Evolutionary conservation across 352 stramenopile genomes (phyloP).

Genomic region (Phytophthora aleatoria): DNA sequence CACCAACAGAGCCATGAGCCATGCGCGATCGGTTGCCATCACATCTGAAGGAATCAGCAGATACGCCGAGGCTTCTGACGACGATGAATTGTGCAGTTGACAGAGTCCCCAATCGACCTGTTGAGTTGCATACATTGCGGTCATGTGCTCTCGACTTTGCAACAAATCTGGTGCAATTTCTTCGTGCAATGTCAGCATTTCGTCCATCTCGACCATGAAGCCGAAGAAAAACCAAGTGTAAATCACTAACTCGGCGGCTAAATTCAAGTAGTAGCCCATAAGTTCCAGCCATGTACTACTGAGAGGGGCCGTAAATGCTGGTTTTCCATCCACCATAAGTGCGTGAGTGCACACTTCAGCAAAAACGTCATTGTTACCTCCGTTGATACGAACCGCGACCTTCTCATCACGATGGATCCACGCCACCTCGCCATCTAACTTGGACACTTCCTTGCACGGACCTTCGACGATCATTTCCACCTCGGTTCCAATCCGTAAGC

Average conservation of each 20-base stretch:
- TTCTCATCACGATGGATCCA: conserved; percentile 80
- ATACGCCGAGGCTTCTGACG: conserved; percentile 21
- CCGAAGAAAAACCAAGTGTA: conserved; percentile 70
- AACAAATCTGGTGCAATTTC: conserved; percentile 39
- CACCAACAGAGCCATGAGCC: conserved; percentile 46
- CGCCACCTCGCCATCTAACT: conserved; percentile 68
- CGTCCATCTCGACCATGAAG: conserved; percentile 57
- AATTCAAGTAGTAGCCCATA: conserved; percentile 60
- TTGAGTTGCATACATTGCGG: conserved; percentile 35
- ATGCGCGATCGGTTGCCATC: conserved; percentile 52
- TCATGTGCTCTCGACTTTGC: conserved; percentile 38
- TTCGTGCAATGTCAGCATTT: conserved; percentile 47
- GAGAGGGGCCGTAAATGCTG: conserved; percentile 61
- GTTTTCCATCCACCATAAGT: conserved; percentile 66
- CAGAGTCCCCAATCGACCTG: conserved; percentile 36
- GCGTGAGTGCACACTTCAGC: conserved; percentile 68
- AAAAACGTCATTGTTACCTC: conserved; percentile 72
- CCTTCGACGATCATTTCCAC: conserved; percentile 79
- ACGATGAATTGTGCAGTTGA: conserved; percentile 8
- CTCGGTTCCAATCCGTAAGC: conserved; percentile 62
- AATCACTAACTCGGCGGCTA: conserved; percentile 47
- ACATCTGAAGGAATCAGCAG: conserved; percentile 42
- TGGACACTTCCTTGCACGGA: conserved; percentile 73
- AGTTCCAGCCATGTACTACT: conserved; percentile 72
- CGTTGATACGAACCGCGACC: conserved; percentile 62